phyloP scores from a whole-genome alignment of 352 stramenopile species.

The Pythium guiyangense region DNA sequence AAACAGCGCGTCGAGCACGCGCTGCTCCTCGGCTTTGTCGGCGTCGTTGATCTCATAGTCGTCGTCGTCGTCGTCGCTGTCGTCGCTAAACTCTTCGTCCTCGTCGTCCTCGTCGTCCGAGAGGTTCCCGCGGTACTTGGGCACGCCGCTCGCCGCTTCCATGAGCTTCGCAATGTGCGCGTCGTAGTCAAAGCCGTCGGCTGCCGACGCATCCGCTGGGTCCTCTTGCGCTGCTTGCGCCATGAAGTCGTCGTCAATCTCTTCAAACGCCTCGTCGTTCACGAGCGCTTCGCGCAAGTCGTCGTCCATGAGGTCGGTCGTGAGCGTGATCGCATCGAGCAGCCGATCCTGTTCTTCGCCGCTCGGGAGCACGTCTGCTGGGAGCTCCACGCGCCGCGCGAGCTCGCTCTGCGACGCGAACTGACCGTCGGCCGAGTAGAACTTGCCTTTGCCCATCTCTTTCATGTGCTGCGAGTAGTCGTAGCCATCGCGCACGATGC shows the following conservation, averaged over 20 bases:
- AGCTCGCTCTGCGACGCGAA: constrained; percentile 62
- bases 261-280: constrained; percentile 80
- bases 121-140: constrained; percentile 59
- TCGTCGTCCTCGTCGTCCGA: constrained; percentile 60
- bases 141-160: constrained; percentile 74
- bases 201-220: constrained; percentile 10
- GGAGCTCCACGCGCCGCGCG: constrained; percentile 56
- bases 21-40: constrained; percentile 68
- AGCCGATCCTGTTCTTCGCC: constrained; percentile 70
- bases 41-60: constrained; percentile 32
- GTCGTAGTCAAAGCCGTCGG: constrained; percentile 90
- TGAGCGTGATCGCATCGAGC: constrained; percentile 78
- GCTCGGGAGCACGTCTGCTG: constrained; percentile 63
- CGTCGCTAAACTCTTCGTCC: constrained; percentile 56
- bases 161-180: constrained; percentile 92
- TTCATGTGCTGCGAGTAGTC: constrained; percentile 92
- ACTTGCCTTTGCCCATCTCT: constrained; percentile 84
- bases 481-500: constrained; percentile 90
- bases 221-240: constrained; percentile 61
- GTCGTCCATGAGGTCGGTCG: constrained; percentile 83
- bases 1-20: constrained; percentile 87
- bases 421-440: constrained; percentile 69
- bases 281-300: constrained; percentile 83
- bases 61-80: constrained; percentile 54
- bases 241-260: constrained; percentile 92